Conservation (phyloP, 768 basidiomycete species). For the Termitomyces sp. region DNA sequence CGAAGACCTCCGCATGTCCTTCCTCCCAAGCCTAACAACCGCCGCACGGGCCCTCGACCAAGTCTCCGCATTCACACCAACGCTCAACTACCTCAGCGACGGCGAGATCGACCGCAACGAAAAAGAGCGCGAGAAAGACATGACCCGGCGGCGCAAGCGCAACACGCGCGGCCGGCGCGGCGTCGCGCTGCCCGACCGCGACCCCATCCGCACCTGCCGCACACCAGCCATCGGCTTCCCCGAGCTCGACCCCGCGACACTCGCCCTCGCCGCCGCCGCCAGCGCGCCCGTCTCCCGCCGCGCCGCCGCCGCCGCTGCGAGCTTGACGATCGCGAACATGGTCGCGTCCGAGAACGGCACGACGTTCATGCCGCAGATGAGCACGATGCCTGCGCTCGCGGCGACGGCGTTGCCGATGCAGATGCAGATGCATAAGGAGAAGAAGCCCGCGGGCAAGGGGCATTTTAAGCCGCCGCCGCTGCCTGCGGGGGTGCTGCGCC, state of each 20-base stretch:
- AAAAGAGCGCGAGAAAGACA: constrained; percentile 91
- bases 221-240: constrained; percentile 86
- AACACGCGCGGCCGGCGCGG: constrained; percentile 80
- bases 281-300: constrained; percentile 68
- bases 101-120: constrained; percentile 87
- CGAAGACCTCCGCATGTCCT: constrained; percentile 86
- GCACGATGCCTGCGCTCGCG: constrained; percentile 9
- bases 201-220: constrained; percentile 86
- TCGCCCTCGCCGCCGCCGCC: constrained; percentile 60
- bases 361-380: constrained; percentile 41
- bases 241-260: constrained; percentile 65
- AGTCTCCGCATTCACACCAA: constrained; percentile 65
- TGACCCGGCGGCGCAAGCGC: constrained; percentile 78
- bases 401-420: not conserved
- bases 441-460: constrained; percentile 36
- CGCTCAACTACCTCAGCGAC: constrained; percentile 84
- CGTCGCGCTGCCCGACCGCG: constrained; percentile 85
- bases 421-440: constrained; percentile 11
- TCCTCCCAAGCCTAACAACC: constrained; percentile 75
- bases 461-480: constrained; percentile 69
- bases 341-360: constrained; percentile 89
- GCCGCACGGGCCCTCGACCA: constrained; percentile 74
- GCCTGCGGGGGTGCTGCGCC: constrained; percentile 47
- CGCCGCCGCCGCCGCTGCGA: constrained; percentile 83
- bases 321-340: constrained; percentile 84